phyloP scores from a whole-genome alignment of 345 rosid genomes.

The Eutrema yunnanense region DNA sequence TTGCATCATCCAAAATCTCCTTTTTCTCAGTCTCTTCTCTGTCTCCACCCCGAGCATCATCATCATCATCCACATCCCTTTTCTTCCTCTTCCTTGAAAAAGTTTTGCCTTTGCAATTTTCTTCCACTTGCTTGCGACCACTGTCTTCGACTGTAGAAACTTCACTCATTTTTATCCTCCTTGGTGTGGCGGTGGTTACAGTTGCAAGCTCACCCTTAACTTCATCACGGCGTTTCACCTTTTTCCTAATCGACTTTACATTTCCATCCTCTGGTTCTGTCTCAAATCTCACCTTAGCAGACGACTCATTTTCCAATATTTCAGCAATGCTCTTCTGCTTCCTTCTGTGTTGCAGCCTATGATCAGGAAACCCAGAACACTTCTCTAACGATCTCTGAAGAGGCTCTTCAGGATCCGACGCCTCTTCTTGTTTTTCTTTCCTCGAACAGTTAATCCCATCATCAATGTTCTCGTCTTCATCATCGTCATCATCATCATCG shows the following conservation, averaged over 20 bases:
- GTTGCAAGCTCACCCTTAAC: slow-evolving; percentile 9
- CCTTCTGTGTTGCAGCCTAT: slow-evolving; percentile 39
- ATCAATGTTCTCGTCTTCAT: slow-evolving; percentile 9
- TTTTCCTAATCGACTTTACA: slow-evolving; percentile 29
- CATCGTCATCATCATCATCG: slow-evolving; percentile 35
- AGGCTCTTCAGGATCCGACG: slow-evolving; percentile 23
- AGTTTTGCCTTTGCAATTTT: slow-evolving; percentile 19
- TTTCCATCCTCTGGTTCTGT: slow-evolving; percentile 4
- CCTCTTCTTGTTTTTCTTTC: slow-evolving; percentile 28
- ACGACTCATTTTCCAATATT: slow-evolving; percentile 41
- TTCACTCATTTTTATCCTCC: slow-evolving; percentile 22
- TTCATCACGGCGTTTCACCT: slow-evolving; percentile 28
- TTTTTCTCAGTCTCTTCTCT: slow-evolving; percentile 3
- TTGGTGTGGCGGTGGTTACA: not conserved
- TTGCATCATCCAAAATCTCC: not conserved
- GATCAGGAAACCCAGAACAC: slow-evolving; percentile 37
- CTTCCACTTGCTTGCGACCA: slow-evolving; percentile 21
- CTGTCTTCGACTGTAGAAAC: slow-evolving; percentile 7
- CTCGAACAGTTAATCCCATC: slow-evolving; percentile 3
- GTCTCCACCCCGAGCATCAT: slow-evolving; percentile 16
- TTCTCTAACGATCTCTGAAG: slow-evolving; percentile 23
- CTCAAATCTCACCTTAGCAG: slow-evolving; percentile 28
- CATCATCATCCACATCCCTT: not conserved
- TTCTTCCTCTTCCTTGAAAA: slow-evolving; percentile 28
- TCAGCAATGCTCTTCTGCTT: slow-evolving; percentile 91